Conservation (phyloP, 176 grass and related monocot species). For the Alopecurus myosuroides region DNA sequence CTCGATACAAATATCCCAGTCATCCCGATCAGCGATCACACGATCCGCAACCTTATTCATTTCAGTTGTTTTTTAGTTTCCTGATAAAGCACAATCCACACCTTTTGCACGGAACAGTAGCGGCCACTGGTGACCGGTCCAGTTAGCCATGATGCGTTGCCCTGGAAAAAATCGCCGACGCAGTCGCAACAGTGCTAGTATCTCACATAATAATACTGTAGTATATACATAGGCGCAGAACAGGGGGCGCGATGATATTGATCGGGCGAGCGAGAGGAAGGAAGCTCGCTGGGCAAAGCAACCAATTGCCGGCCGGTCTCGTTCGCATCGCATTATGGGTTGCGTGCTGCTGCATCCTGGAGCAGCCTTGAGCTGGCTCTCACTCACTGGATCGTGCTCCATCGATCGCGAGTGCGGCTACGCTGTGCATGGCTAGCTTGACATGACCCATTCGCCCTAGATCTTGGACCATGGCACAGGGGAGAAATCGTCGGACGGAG, state of each 20-base stretch:
- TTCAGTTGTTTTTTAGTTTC: neutral
- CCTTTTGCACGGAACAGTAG: neutral
- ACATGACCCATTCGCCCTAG: conserved; percentile 16
- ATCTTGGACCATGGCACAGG: conserved; percentile 38
- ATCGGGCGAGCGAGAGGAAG: conserved; percentile 23
- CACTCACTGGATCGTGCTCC: conserved; percentile 22
- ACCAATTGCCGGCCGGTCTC: conserved; percentile 25
- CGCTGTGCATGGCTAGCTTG: neutral
- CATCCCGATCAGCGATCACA: neutral
- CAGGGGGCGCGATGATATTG: neutral
- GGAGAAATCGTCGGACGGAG: neutral
- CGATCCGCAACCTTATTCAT: neutral
- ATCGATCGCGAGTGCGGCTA: neutral
- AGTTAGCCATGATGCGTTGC: neutral
- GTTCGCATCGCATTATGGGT: conserved; percentile 29
- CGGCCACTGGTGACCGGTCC: neutral
- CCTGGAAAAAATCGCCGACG: no score
- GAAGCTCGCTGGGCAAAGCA: neutral
- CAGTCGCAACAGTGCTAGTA: no score
- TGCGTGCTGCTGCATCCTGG: neutral
- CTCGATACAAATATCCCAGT: no score
- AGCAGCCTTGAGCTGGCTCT: conserved; percentile 37
- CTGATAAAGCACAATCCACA: neutral
- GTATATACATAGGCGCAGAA: conserved; percentile 8
- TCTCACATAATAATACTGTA: no score